Conservation (phyloP, 2,329 filamentous ascomycete species). For the Phoma sp. region DNA sequence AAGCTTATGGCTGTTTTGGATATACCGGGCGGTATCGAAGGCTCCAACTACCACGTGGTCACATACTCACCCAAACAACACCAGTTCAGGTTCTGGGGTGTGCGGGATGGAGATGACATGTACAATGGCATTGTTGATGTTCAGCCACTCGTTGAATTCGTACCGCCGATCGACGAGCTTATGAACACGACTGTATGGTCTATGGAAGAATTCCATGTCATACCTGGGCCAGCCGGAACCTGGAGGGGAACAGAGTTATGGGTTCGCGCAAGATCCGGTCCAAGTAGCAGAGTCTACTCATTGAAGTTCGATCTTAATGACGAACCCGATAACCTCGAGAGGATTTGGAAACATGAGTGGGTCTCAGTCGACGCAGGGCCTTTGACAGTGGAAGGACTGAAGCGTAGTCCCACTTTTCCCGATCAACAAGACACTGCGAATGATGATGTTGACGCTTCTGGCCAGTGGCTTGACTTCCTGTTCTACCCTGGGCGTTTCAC, state of each 20-base stretch:
- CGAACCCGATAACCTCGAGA: conserved; percentile 67
- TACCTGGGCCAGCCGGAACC: conserved; percentile 43
- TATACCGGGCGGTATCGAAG: conserved; percentile 56
- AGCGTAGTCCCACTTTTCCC: conserved; percentile 48
- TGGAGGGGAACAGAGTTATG: conserved; percentile 55
- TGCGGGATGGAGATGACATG: conserved; percentile 66
- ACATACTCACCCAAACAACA: conserved; percentile 90
- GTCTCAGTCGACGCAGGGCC: conserved; percentile 53
- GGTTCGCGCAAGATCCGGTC: conserved; percentile 63
- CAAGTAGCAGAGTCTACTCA: conserved; percentile 70
- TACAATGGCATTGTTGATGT: conserved; percentile 73
- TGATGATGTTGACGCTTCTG: conserved; percentile 61
- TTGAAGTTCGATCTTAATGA: conserved; percentile 75
- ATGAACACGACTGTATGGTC: conserved; percentile 61
- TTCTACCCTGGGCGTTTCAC: conserved; percentile 85
- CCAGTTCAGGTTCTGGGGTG: conserved; percentile 93
- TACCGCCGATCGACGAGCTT: conserved; percentile 65
- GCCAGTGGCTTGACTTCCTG: conserved; percentile 87
- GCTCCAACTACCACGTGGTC: conserved; percentile 68
- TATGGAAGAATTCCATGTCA: conserved; percentile 56
- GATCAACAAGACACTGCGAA: conserved; percentile 43
- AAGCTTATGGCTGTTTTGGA: conserved; percentile 79
- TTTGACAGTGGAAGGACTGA: conserved; percentile 51
- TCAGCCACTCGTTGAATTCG: conserved; percentile 68
- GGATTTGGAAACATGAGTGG: conserved; percentile 70